phyloP scores from a whole-genome alignment of 1,284 basidiomycete genomes.

The Coniophora puteana region DNA sequence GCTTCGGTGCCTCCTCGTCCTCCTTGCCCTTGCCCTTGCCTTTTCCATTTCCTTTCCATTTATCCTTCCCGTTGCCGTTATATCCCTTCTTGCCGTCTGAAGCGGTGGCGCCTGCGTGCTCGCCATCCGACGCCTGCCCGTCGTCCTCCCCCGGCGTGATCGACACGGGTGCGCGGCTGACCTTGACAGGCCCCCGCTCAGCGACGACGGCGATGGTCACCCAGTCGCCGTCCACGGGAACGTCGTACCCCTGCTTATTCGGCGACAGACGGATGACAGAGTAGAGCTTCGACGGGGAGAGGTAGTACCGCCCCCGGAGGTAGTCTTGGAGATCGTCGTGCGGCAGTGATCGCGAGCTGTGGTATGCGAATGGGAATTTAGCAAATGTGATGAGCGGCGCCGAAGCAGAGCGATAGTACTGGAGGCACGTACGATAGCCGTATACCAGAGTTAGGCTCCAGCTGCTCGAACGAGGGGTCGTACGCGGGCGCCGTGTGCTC shows the following conservation, averaged over 20 bases:
- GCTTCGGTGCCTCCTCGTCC: constrained; percentile 36
- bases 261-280: constrained; percentile 75
- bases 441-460: constrained; percentile 90
- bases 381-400: constrained; percentile 4
- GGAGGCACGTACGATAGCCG: constrained; percentile 62
- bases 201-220: constrained; percentile 87
- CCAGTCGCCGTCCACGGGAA: constrained; percentile 92
- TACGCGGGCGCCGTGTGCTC: constrained; percentile 62
- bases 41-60: constrained; percentile 21
- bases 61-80: constrained; percentile 20
- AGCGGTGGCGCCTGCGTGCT: constrained; percentile 19
- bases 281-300: constrained; percentile 87
- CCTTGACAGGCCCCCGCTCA: constrained; percentile 73
- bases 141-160: constrained; percentile 46
- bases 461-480: constrained; percentile 68
- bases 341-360: constrained; percentile 68
- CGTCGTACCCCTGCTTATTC: constrained; percentile 81
- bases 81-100: constrained; percentile 13
- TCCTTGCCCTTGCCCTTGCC: constrained; percentile 32
- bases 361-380: no score
- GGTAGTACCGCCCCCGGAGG: constrained; percentile 79
- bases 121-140: constrained; percentile 29
- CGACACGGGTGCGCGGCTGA: constrained; percentile 62
- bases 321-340: constrained; percentile 83
- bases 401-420: constrained; percentile 6